phyloP scores from a whole-genome alignment of 1,139 yeast genomes.

The Pichia sp. region DNA sequence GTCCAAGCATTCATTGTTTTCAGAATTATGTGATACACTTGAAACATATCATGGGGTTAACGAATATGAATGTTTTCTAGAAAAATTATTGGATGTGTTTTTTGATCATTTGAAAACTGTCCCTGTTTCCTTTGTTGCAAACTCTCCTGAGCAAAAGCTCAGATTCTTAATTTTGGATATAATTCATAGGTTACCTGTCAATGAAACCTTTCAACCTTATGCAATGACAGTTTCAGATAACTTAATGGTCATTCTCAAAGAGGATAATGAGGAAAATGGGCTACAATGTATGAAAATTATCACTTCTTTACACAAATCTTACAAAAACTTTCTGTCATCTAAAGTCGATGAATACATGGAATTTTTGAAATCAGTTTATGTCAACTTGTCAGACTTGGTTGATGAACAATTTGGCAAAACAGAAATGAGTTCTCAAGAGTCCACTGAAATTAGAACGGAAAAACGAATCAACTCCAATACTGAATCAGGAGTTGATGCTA shows the following conservation, averaged over 20 bases:
- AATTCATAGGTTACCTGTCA: constrained; percentile 75
- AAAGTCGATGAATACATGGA: constrained; percentile 79
- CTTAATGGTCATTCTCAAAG: constrained; percentile 57
- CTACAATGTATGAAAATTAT: constrained; percentile 85
- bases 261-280: constrained; percentile 94
- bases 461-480: background rate
- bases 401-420: constrained; percentile 33
- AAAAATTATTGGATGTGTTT: constrained; percentile 59
- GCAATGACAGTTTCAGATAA: constrained; percentile 57
- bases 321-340: constrained; percentile 61
- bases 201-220: constrained; percentile 75
- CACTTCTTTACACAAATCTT: constrained; percentile 84
- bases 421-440: background rate
- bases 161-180: constrained; percentile 76
- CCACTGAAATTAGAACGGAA: background rate
- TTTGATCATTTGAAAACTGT: constrained; percentile 56
- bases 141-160: constrained; percentile 66
- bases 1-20: constrained; percentile 59
- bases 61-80: constrained; percentile 70
- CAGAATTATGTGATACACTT: constrained; percentile 80
- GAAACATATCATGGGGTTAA: constrained; percentile 77
- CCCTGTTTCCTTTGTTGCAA: constrained; percentile 65
- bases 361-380: constrained; percentile 71
- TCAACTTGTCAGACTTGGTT: constrained; percentile 75
- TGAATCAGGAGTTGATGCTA: background rate